Percentiles rank a stretch among this genome's conserved stretches.
phyloP scores from a whole-genome alignment of 75 land plant genomes.

The Picea glauca region DNA sequence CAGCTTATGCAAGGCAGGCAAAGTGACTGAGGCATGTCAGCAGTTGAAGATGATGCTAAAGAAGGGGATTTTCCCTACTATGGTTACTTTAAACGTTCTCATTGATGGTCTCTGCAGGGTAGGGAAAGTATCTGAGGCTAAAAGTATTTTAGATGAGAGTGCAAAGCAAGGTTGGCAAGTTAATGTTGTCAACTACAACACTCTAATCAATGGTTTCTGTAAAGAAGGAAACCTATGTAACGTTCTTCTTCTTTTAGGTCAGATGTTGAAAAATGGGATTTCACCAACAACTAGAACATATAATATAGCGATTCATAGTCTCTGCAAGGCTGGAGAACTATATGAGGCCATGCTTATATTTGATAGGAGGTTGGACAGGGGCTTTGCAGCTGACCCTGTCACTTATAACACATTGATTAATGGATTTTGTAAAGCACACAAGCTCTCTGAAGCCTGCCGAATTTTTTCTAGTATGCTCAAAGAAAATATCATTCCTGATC shows the following conservation, averaged over 20 bases:
- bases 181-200: constrained; percentile 15
- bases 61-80: neutral
- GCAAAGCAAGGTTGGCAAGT: neutral
- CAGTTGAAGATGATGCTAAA: constrained; percentile 8
- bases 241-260: constrained; percentile 10
- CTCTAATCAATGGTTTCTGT: constrained; percentile 18
- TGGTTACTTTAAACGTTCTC: constrained; percentile 16
- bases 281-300: constrained; percentile 13
- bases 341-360: constrained; percentile 10
- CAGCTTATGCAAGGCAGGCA: constrained; percentile 17
- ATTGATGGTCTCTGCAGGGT: constrained; percentile 13
- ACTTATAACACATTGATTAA: constrained; percentile 21
- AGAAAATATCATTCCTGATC: constrained; percentile 6
- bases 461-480: constrained; percentile 9
- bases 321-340: constrained; percentile 18
- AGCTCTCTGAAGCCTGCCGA: neutral
- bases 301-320: constrained; percentile 14
- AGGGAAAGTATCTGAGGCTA: constrained; percentile 12
- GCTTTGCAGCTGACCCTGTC: constrained; percentile 10
- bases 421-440: constrained; percentile 4
- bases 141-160: constrained; percentile 8
- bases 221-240: neutral
- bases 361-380: neutral
- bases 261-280: constrained; percentile 14
- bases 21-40: constrained; percentile 5